These are phyloP conservation scores for Aspergillus sp. DNA, from an alignment of 2,329 filamentous ascomycete species.

Conservation along the genomic window DNA sequence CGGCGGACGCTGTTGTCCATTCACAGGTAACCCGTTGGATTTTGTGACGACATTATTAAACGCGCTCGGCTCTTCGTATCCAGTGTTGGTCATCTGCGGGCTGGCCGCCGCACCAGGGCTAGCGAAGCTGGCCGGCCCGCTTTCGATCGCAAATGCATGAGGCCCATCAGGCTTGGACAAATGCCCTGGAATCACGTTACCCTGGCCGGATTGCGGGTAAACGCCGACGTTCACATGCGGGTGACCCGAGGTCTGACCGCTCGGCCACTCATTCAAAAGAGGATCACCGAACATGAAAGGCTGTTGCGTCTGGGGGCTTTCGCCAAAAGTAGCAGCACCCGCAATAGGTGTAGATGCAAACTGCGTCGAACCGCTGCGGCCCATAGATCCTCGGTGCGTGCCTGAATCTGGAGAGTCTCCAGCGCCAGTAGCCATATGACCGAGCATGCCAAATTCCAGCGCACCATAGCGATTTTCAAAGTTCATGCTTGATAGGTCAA, in stretches of 20 bases:
- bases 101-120: conserved; percentile 60
- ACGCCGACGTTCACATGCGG: conserved; percentile 36
- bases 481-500: conserved; percentile 89
- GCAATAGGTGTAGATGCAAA: conserved; percentile 38
- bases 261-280: conserved; percentile 47
- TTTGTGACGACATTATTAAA: conserved; percentile 21
- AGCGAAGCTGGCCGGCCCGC: conserved; percentile 55
- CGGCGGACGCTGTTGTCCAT: conserved; percentile 35
- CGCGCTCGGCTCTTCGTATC: conserved; percentile 41
- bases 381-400: conserved; percentile 49
- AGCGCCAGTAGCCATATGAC: conserved; percentile 90
- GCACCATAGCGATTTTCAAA: conserved; percentile 97
- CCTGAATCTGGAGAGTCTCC: conserved; percentile 71
- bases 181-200: conserved; percentile 40
- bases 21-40: conserved; percentile 2
- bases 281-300: conserved; percentile 49
- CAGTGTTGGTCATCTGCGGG: conserved; percentile 45
- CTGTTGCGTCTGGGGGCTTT: conserved; percentile 45
- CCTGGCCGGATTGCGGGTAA: conserved; percentile 32
- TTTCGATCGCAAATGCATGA: conserved; percentile 63
- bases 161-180: conserved; percentile 48
- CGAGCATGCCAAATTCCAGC: conserved; percentile 92
- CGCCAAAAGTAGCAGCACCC: conserved; percentile 41
- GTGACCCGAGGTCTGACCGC: conserved; percentile 34
- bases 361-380: conserved; percentile 42